Conservation (phyloP, 306 rosid genomes). For the Trifolium fragiferum region DNA sequence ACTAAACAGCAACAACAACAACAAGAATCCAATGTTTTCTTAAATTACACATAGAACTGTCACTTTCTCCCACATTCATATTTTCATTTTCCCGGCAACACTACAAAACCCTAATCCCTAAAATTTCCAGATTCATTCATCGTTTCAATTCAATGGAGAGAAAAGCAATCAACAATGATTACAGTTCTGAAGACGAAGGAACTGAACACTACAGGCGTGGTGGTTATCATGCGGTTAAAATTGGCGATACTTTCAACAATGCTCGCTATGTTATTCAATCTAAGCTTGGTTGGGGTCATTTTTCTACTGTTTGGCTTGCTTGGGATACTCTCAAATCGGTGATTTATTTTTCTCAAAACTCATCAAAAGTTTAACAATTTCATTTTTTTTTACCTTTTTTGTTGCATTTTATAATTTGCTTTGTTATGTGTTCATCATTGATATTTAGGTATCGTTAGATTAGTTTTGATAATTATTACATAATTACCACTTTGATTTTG, state of each 20-base stretch:
- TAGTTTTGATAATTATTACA: not conserved
- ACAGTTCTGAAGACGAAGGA: conserved; percentile 25
- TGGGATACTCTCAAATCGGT: conserved; percentile 28
- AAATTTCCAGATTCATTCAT: conserved; percentile 4
- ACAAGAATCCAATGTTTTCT: not conserved
- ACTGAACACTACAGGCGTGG: conserved; percentile 26
- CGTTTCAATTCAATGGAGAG: conserved; percentile 7
- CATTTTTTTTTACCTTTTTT: conserved; percentile 3
- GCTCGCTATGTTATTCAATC: not conserved
- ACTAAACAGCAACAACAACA: no score
- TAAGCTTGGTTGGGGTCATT: conserved; percentile 31
- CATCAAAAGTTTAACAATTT: not conserved
- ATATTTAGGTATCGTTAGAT: not conserved
- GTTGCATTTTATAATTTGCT: not conserved
- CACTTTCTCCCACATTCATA: not conserved
- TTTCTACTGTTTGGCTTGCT: conserved; percentile 33
- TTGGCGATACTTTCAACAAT: conserved; percentile 22
- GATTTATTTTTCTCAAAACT: not conserved
- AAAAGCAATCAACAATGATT: not conserved
- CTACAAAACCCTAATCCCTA: conserved; percentile 23
- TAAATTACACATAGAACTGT: not conserved
- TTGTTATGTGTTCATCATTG: not conserved
- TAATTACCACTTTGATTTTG: not conserved
- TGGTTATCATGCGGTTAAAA: conserved; percentile 16
- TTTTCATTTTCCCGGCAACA: conserved; percentile 28